phyloP scores from a whole-genome alignment of 2,329 filamentous ascomycete species.

The Periconia digitata region DNA sequence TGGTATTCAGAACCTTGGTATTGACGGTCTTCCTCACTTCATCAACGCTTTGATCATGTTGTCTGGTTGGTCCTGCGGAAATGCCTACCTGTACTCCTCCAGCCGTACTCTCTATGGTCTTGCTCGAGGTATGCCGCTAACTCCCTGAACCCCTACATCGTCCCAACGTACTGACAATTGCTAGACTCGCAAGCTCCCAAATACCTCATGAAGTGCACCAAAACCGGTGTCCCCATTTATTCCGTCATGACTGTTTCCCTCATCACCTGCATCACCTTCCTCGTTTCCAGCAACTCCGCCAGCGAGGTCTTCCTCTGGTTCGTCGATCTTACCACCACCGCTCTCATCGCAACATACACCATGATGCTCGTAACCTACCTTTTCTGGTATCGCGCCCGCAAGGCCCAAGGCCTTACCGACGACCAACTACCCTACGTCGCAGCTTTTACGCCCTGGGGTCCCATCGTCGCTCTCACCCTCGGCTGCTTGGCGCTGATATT shows the following conservation, averaged over 20 bases:
- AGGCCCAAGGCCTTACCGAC: conserved; percentile 48
- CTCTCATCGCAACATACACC: conserved; percentile 50
- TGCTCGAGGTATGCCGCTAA: conserved; percentile 19
- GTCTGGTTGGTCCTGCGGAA: conserved; percentile 58
- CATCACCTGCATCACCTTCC: conserved; percentile 69
- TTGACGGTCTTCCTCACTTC: conserved; percentile 56
- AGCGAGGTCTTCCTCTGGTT: conserved; percentile 74
- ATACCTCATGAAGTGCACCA: conserved; percentile 60
- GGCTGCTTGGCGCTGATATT: conserved; percentile 64
- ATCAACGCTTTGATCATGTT: conserved; percentile 58
- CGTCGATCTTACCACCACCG: conserved; percentile 70
- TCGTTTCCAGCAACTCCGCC: conserved; percentile 67
- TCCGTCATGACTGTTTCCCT: conserved; percentile 66
- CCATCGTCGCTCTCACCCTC: conserved; percentile 39
- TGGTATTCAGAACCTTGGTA: conserved; percentile 54
- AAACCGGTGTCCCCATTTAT: conserved; percentile 68
- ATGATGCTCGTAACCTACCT: conserved; percentile 59
- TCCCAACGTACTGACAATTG: neutral
- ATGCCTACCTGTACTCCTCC: conserved; percentile 55
- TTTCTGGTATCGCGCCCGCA: conserved; percentile 54
- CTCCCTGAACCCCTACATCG: neutral
- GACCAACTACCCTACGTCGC: conserved; percentile 52
- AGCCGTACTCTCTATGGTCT: conserved; percentile 54
- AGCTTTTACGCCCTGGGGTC: neutral
- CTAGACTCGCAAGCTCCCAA: conserved; percentile 53